These are phyloP conservation scores for Acidomyces sp. DNA, from an alignment of 495 filamentous ascomycete genomes.

Conservation along the genomic window DNA sequence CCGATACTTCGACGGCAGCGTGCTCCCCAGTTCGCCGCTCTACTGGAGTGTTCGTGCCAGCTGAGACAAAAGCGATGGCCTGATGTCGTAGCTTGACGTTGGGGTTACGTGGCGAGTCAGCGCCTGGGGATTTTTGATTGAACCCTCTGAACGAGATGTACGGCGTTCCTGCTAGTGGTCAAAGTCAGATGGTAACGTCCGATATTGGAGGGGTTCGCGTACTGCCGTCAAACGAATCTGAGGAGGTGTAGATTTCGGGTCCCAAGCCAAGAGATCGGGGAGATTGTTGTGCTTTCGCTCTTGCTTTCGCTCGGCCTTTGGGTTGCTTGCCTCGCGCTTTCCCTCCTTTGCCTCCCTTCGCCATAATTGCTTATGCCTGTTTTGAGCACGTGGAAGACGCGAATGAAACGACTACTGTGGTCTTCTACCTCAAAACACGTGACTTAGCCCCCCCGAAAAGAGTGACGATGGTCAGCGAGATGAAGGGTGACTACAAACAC, in stretches of 20 bases:
- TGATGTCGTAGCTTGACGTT: constrained; percentile 36
- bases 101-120: constrained; percentile 2
- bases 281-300: constrained; percentile 1
- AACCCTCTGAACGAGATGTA: constrained; percentile 17
- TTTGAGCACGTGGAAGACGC: no score
- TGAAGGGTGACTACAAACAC: not conserved
- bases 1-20: not conserved
- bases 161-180: no score
- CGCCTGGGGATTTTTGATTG: constrained; percentile 3
- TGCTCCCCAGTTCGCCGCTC: constrained; percentile 2
- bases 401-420: no score
- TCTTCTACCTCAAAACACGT: no score
- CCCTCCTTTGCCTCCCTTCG: constrained; percentile 8
- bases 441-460: not conserved
- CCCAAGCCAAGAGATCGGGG: no score
- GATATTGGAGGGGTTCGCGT: no score
- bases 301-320: constrained; percentile 7
- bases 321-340: constrained; percentile 3
- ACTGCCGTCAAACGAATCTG: no score
- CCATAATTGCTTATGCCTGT: no score
- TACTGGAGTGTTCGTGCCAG: constrained; percentile 19
- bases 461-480: constrained; percentile 3
- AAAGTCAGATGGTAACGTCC: no score
- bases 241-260: no score
- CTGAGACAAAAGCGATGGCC: constrained; percentile 63